Conservation (phyloP, 148 eudicot genomes). For the Rhododendron kiyosumense region DNA sequence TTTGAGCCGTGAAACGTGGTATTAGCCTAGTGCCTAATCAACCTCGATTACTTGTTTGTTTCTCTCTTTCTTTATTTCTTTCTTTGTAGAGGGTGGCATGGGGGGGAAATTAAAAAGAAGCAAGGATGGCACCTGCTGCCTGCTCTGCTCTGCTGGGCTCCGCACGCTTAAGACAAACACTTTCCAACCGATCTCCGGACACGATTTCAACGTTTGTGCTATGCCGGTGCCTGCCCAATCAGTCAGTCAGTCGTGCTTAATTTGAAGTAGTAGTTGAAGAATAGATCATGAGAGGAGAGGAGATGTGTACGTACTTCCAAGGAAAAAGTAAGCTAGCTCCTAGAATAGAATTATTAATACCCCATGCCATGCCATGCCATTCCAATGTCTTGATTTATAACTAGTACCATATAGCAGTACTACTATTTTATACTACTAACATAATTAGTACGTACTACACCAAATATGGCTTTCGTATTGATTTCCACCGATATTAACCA, state of each 20-base stretch:
- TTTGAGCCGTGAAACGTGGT: background rate
- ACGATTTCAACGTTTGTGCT: slow-evolving; percentile 35
- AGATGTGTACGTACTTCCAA: background rate
- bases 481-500: no score
- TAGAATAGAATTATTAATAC: no score
- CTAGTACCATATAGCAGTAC: no score
- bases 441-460: no score
- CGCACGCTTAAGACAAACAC: slow-evolving; percentile 31
- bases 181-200: slow-evolving; percentile 37
- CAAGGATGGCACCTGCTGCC: slow-evolving; percentile 10
- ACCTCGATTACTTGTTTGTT: background rate
- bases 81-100: background rate
- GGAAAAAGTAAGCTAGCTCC: no score
- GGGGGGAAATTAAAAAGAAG: background rate
- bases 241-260: background rate
- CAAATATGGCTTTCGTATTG: no score
- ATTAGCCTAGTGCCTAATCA: background rate
- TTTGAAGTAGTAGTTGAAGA: background rate
- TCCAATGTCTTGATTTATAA: no score
- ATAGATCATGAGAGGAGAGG: background rate
- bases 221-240: background rate
- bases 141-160: background rate
- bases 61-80: background rate
- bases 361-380: background rate
- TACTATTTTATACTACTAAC: no score